Base-by-base conservation (phyloP, 331 rosid species). In the Acacia pycnantha region DNA sequence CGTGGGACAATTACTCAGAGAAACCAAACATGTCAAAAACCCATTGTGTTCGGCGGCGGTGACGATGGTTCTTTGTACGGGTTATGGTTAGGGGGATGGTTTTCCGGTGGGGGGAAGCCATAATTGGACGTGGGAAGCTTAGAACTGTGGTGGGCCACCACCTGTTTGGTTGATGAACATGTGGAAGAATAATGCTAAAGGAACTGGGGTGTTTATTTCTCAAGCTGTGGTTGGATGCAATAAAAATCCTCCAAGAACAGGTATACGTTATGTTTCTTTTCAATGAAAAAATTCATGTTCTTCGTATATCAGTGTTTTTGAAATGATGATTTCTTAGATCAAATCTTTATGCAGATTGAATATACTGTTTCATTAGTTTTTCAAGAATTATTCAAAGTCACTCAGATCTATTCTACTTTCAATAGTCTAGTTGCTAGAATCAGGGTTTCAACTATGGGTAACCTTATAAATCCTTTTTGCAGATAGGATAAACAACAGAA, bases 191-290 rank as follows among this genome's bases (percentile, higher is more conserved):
- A 77, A 51, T 78, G 84, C 83, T 4, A 86, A 84, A 33, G 92
- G 94, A 10, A 90, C 94, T 15, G 94, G 97, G 1, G 92, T 92
- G 22, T 91, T 92, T 84, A 92, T 90, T 77, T 94, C 97, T 9
- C 90, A 81, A 51, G 86, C 22, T 29, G 69, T 9, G 46, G 46
- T 54, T 14, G 5, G 74, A 48, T 67, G 87, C 78, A 82, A 24
- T 56, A 83, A 77, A 86, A 69, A 74, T 54, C 73, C 72, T 61
- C 70, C 72, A 11, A 88, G 54, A 77, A 41, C 78, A 81, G 90
- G 93, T 89, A 84, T 11, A 22, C 4, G 76, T 35, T 67, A 16
- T 67, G 27, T 18, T 37, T 67, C 15, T 67, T 64, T 67, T 67
- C 22, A 65, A 33, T 15, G 6, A 65, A 27, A 29, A 29, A 43